These are phyloP conservation scores for Pluteus cervinus DNA, from an alignment of 768 basidiomycete species.

Conservation along the genomic window DNA sequence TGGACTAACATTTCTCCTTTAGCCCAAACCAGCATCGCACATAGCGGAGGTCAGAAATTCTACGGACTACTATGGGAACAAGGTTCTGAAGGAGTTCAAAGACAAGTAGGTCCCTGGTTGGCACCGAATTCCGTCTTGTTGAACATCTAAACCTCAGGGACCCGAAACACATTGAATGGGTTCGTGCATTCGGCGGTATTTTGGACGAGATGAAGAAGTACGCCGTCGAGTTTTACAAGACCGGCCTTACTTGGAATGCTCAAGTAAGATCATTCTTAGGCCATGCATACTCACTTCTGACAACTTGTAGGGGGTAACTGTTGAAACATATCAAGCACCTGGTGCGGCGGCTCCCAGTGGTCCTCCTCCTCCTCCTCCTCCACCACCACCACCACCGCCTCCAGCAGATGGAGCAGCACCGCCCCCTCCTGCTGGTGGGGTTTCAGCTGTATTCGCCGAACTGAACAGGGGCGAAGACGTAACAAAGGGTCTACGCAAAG, in stretches of 20 bases:
- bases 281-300: too few relatives aligned
- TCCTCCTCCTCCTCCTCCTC: slow-evolving; percentile 45
- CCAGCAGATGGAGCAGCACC: slow-evolving; percentile 40
- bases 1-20: slow-evolving; percentile 11
- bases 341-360: slow-evolving; percentile 26
- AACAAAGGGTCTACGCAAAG: slow-evolving; percentile 87
- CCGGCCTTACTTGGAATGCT: slow-evolving; percentile 86
- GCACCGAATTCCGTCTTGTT: slow-evolving; percentile 1
- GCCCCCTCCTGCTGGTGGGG: slow-evolving; percentile 45
- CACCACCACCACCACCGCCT: slow-evolving; percentile 50
- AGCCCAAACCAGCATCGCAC: slow-evolving; percentile 76
- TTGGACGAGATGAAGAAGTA: slow-evolving; percentile 81
- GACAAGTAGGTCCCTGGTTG: slow-evolving; percentile 60
- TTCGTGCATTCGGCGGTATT: slow-evolving; percentile 58
- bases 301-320: slow-evolving; percentile 60
- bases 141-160: slow-evolving; percentile 46
- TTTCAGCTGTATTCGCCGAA: slow-evolving; percentile 82
- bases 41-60: slow-evolving; percentile 84
- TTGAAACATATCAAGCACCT: slow-evolving; percentile 36
- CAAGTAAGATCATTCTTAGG: slow-evolving; percentile 45
- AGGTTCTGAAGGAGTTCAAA: slow-evolving; percentile 88
- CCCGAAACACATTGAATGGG: slow-evolving; percentile 85
- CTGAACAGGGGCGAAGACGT: slow-evolving; percentile 87
- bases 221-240: slow-evolving; percentile 77
- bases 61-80: slow-evolving; percentile 82